Percentiles rank a stretch among this genome's conserved stretches.
Evolutionary conservation across 2,329 filamentous ascomycete genomes (phyloP).

Genomic region (Calonectria naviculata): DNA sequence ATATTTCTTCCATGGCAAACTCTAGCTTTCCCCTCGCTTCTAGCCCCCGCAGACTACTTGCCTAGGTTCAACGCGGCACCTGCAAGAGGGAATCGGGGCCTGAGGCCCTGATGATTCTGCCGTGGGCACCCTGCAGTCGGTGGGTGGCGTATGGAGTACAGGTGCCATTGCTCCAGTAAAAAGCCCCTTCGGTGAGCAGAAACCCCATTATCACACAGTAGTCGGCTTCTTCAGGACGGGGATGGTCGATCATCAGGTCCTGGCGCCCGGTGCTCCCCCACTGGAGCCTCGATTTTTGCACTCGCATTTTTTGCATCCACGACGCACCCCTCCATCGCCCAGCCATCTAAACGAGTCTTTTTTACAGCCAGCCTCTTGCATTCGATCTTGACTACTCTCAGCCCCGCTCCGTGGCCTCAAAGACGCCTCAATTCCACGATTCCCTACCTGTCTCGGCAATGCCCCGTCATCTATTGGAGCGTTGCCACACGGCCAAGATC

Average conservation of each 20-base stretch:
- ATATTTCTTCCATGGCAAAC: constrained; percentile 15
- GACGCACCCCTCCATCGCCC: constrained; percentile 4
- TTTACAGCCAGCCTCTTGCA: constrained; percentile 24
- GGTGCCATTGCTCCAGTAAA: not conserved
- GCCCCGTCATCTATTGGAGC: constrained; percentile 4
- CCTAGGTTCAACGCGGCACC: not conserved
- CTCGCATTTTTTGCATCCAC: not conserved
- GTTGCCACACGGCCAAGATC: constrained; percentile 8
- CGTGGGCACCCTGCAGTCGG: not conserved
- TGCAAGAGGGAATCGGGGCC: constrained; percentile 4
- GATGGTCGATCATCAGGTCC: constrained; percentile 9
- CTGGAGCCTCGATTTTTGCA: constrained; percentile 4
- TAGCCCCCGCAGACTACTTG: not conserved
- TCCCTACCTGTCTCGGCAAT: constrained; percentile 16
- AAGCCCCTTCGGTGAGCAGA: not conserved
- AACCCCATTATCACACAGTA: constrained; percentile 19
- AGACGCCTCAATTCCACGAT: not conserved
- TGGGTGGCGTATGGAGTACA: not conserved
- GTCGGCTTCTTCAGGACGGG: constrained; percentile 8
- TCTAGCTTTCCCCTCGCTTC: constrained; percentile 10
- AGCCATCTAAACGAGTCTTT: constrained; percentile 12
- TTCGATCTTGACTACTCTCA: constrained; percentile 9
- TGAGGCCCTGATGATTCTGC: constrained; percentile 1
- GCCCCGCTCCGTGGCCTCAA: not conserved
- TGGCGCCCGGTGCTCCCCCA: constrained; percentile 1